These are phyloP conservation scores for Pseudogymnoascus sp. DNA, from an alignment of 2,329 filamentous ascomycete genomes.

Conservation along the genomic window DNA sequence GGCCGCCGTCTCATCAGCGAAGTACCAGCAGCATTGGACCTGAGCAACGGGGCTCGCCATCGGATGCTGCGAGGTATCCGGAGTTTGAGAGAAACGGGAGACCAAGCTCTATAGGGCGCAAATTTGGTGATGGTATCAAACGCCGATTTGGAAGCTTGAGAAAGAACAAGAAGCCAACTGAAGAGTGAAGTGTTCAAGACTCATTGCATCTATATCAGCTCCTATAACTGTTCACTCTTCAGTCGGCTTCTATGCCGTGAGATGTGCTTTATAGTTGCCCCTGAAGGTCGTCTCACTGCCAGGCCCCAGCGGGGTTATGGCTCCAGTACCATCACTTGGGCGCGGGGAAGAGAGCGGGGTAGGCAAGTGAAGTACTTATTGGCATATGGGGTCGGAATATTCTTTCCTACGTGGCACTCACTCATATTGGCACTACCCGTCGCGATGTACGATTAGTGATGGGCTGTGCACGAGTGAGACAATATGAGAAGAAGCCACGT, in stretches of 20 bases:
- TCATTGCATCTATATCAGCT: not conserved
- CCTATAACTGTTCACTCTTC: not conserved
- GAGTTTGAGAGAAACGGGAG: constrained; percentile 17
- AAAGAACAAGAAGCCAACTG: constrained; percentile 33
- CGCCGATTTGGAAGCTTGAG: constrained; percentile 47
- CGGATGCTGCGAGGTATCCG: constrained; percentile 7
- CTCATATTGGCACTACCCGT: not conserved
- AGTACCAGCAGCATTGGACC: constrained; percentile 37
- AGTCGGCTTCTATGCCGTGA: not conserved
- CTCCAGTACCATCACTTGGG: not conserved
- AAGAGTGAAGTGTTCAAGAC: not conserved
- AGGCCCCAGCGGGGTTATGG: not conserved
- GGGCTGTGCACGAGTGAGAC: not conserved
- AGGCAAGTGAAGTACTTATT: not conserved
- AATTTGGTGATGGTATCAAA: constrained; percentile 45
- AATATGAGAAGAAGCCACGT: constrained; percentile 7
- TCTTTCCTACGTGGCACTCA: constrained; percentile 2
- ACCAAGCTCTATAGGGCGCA: constrained; percentile 34
- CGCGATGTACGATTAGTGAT: not conserved
- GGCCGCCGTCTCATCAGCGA: constrained; percentile 33
- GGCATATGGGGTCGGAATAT: not conserved
- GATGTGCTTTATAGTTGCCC: not conserved
- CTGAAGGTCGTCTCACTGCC: not conserved
- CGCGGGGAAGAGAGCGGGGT: not conserved
- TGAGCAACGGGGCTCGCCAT: not conserved